These are phyloP conservation scores for Coriaria nepalensis DNA, from an alignment of 306 rosid species.

Conservation along the genomic window DNA sequence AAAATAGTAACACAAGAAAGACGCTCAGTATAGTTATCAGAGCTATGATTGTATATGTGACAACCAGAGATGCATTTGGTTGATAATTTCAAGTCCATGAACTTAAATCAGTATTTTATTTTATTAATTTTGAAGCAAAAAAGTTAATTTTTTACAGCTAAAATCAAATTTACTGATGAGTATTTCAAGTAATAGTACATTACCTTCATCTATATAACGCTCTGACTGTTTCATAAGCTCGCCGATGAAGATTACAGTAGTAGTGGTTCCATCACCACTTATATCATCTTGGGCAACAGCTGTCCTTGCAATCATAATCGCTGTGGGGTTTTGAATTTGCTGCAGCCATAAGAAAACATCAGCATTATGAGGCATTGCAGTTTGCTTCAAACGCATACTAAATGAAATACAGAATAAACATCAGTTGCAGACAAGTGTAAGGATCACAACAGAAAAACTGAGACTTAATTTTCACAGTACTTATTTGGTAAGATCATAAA, in stretches of 20 bases:
- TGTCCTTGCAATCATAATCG: conserved; percentile 93
- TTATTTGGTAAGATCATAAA: background rate
- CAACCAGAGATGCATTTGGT: no score
- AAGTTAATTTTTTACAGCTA: background rate
- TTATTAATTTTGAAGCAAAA: no score
- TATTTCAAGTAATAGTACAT: background rate
- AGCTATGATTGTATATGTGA: no score
- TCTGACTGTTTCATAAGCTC: conserved; percentile 97
- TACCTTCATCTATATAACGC: conserved; percentile 84
- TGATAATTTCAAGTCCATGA: no score
- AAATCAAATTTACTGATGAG: background rate
- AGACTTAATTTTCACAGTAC: no score
- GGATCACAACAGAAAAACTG: no score
- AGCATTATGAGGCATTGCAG: background rate
- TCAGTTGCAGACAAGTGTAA: background rate
- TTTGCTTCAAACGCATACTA: background rate
- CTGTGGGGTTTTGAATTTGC: conserved; percentile 99
- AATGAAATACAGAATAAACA: background rate
- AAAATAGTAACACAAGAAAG: background rate
- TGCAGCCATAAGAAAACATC: conserved; percentile 15
- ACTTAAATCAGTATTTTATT: no score
- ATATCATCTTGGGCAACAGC: conserved; percentile 97
- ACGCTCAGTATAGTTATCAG: no score
- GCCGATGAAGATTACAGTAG: conserved; percentile 87
- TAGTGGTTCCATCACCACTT: conserved; percentile 94